Percentiles rank a stretch among this genome's conserved stretches.
These are phyloP conservation scores for Mycosphaerella sp. DNA, from an alignment of 2,329 filamentous ascomycete species.

Conservation along the genomic window DNA sequence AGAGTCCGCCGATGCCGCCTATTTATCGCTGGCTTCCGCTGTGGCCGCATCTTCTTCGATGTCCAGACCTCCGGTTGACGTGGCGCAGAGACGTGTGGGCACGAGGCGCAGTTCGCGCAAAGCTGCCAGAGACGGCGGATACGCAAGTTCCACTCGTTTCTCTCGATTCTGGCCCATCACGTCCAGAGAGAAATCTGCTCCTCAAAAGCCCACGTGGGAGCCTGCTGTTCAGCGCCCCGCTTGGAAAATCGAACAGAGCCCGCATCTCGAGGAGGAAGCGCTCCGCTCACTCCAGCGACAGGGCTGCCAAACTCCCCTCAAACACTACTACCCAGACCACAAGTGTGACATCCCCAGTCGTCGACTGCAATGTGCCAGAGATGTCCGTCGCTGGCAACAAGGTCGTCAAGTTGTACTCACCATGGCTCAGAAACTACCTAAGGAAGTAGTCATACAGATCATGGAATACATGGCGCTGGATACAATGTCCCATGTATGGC, in stretches of 20 bases:
- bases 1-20: too few relatives aligned
- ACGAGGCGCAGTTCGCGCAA: too few relatives aligned
- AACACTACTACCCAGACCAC: constrained; percentile 11
- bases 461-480: constrained; percentile 11
- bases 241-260: constrained; percentile 8
- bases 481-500: constrained; percentile 2
- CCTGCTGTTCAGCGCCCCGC: constrained; percentile 4
- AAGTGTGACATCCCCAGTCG: constrained; percentile 9
- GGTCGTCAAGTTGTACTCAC: constrained; percentile 5
- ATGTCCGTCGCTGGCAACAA: constrained; percentile 11
- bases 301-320: constrained; percentile 11
- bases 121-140: too few relatives aligned
- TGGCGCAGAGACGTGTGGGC: too few relatives aligned
- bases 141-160: too few relatives aligned
- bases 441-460: constrained; percentile 14
- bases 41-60: too few relatives aligned
- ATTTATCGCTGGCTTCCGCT: too few relatives aligned
- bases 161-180: too few relatives aligned
- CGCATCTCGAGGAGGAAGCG: constrained; percentile 6
- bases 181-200: background rate
- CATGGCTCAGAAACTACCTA: constrained; percentile 11
- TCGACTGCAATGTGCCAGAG: constrained; percentile 12
- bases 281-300: constrained; percentile 12
- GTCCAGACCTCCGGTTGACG: too few relatives aligned
- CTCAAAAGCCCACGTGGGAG: constrained; percentile 10